Base-by-base conservation (phyloP, 129 eudicot species). In the Chrysanthemum seticuspe region DNA sequence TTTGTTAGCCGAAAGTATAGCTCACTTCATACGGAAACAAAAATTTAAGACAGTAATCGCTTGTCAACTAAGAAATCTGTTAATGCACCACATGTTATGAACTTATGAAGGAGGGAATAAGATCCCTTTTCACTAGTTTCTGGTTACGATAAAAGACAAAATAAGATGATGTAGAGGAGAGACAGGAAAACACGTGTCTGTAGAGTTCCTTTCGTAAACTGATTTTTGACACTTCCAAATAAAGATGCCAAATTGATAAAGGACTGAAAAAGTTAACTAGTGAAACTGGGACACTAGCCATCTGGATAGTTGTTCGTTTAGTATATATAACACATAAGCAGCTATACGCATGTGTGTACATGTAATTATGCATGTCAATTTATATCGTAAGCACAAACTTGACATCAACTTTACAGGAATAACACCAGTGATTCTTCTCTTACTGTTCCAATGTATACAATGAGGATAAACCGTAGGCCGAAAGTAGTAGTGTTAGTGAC, bases 201-300 rank as follows among this genome's bases (percentile, higher is more conserved):
- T 25, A 25, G 14, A 50, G 71, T 47, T n/a, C 2, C 71, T 45
- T 47, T 66, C 8, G 18, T 66, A 18, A 12, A 57, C 12, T 36
- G 16, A 0, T 59, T 16, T 44, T 61, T 60, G 36, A 10, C 16
- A 4, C 3, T 52, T 51, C 1, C 60, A 49, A 21, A 25, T 19
- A 68, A 59, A 7, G 64, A 13, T 54, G 60, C 3, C 10, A 15
- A 18, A 1, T n/a, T 13, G 19, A 54, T 6, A 6, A 52, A 52
- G 19, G 60, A 54, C 19, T 54, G 18, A 27, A 13, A 36, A 59
- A 18, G 6, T 14, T 5, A 54, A 31, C 23, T 27, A 53, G 62
- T 53, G 51, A 29, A 70, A 70, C 51, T 4, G 23, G 51, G 74
- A 52, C 63, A 70, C 29, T 54, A 31, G 27, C 10, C 62, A 70